Conservation (phyloP, 2,329 filamentous ascomycete species). For the Alternaria solani region DNA sequence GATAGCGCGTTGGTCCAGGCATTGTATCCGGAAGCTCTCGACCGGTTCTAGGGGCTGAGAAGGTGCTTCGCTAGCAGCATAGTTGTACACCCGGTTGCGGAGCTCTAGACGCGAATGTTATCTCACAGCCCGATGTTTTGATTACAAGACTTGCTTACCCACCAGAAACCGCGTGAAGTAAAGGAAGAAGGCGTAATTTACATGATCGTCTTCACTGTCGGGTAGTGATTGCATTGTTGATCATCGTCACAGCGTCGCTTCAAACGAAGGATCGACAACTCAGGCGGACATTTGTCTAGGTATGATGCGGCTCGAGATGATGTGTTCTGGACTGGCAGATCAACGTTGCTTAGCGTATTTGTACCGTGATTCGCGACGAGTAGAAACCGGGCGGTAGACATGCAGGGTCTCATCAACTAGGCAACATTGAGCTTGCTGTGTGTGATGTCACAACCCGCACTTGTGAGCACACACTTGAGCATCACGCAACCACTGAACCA, state of each 20-base stretch:
- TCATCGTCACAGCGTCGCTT: neutral
- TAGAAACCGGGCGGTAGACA: neutral
- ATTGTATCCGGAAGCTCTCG: neutral
- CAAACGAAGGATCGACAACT: neutral
- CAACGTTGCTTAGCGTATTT: neutral
- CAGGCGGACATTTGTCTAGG: neutral
- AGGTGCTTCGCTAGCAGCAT: neutral
- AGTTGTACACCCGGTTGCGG: slow-evolving; percentile 2
- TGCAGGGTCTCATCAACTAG: neutral
- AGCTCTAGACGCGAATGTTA: neutral
- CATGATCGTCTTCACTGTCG: neutral
- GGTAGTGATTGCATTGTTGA: neutral
- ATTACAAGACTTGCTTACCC: neutral
- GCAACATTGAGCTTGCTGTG: neutral
- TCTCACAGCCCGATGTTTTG: neutral
- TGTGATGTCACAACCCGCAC: neutral
- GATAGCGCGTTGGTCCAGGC: neutral
- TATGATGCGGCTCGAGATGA: neutral
- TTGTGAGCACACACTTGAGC: neutral
- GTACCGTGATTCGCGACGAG: neutral
- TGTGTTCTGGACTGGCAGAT: neutral
- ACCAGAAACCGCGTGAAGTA: neutral
- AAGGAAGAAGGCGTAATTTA: neutral
- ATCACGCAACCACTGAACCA: neutral
- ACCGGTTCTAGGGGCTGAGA: neutral